Evolutionary conservation across 306 rosid genomes (phyloP), one percentile per base, ranked within the genome.

Genomic region (Hippophae tibetana): DNA sequence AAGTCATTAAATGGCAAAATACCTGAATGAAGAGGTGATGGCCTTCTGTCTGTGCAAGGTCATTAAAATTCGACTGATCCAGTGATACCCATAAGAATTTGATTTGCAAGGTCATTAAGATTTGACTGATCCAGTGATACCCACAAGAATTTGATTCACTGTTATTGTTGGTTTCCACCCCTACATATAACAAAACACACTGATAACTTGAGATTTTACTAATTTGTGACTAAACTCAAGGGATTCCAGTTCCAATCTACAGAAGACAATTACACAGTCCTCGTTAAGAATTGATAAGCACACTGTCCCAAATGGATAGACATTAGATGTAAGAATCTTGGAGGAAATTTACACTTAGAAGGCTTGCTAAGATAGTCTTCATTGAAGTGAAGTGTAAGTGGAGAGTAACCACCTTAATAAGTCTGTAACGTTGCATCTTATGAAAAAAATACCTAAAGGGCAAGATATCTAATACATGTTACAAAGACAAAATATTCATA

Each of bases 151-250:
- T 73, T 88, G 96, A 72, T 82, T 85, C 56, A 88, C 96, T 8
- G 96, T 88, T 70, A 85, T 88, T 59, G 94, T 90, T 49, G 96
- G 96, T 73, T 89, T 85, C 96, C 94, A 88, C 55, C 94, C 96
- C 94, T 88, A 70, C 67, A 63, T 45, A n/a, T 46, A 67, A 58
- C 44, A 60, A 13, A 42, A 56, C 59, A 54, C 8, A 41, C 43
- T 26, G 14, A 57, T 65, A 42, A 62, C 41, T 54, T 9, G 49
- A 26, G 52, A 5, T 7, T 41, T 23, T 10, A 11, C 44, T 18
- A 18, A 45, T 5, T 7, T n/a, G 1, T 47, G 61, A 42, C 58
- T 31, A 42, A 41, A 66, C 43, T 60, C 52, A 56, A 31, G 52
- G 9, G 9, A 56, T 13, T n/a, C 27, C 42, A 13, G 40, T 26